Percentiles rank a stretch among this genome's conserved stretches.
Conservation (phyloP, 192 early-diverging fungal species). For the Glomus cerebriforme region DNA sequence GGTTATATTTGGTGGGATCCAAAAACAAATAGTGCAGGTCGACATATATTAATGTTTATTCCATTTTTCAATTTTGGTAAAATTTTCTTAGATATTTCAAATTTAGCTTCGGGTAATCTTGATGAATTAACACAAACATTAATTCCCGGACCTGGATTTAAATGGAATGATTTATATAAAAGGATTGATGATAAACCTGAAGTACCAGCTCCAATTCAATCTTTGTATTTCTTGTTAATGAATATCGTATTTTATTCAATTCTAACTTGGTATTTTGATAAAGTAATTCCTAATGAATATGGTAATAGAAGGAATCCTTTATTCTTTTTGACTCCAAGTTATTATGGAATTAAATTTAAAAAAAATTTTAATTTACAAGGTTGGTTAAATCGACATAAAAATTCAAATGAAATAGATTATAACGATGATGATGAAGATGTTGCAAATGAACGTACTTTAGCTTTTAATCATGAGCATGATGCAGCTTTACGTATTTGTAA, state of each 20-base stretch:
- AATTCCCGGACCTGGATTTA: conserved; percentile 69
- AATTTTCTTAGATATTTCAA: conserved; percentile 70
- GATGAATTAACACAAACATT: conserved; percentile 59
- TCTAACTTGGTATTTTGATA: conserved; percentile 73
- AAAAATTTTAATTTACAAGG: conserved; percentile 36
- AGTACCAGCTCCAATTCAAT: conserved; percentile 60
- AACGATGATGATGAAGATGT: conserved; percentile 60
- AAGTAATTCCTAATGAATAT: conserved; percentile 78
- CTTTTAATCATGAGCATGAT: conserved; percentile 45
- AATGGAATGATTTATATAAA: conserved; percentile 50
- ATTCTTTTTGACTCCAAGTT: conserved; percentile 71
- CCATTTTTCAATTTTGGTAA: conserved; percentile 66
- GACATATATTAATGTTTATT: conserved; percentile 44
- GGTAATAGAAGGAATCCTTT: conserved; percentile 50
- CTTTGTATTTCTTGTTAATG: conserved; percentile 67
- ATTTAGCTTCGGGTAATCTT: conserved; percentile 47
- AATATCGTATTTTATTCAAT: conserved; percentile 60
- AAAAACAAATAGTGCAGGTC: conserved; percentile 32
- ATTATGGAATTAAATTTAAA: conserved; percentile 62
- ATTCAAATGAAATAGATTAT: conserved; percentile 30
- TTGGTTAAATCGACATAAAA: conserved; percentile 45
- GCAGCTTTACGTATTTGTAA: conserved; percentile 54
- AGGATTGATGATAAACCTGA: conserved; percentile 48
- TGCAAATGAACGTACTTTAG: conserved; percentile 37
- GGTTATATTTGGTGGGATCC: conserved; percentile 56